These are phyloP conservation scores for Mucor sp. DNA, from an alignment of 371 early-diverging fungal species.

Conservation along the genomic window DNA sequence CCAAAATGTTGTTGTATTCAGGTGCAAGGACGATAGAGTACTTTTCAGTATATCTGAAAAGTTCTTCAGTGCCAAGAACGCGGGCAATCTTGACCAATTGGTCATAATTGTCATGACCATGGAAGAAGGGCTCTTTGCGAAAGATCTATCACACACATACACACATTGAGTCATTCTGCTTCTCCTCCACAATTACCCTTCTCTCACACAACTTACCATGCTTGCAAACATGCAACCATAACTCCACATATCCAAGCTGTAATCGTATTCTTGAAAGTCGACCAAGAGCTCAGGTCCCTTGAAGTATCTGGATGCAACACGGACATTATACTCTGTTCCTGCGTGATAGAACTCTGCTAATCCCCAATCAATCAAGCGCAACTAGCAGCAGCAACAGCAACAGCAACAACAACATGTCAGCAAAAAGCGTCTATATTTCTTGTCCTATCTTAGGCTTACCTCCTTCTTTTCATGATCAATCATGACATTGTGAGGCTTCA, in stretches of 20 bases:
- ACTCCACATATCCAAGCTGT: slow-evolving; percentile 99
- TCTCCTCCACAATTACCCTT: background rate
- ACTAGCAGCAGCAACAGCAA: slow-evolving; percentile 38
- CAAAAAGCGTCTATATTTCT: too few relatives aligned
- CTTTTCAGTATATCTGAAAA: slow-evolving; percentile 91
- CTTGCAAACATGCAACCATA: slow-evolving; percentile 99
- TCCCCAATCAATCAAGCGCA: slow-evolving; percentile 99
- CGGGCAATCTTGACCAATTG: slow-evolving; percentile 98
- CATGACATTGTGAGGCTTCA: slow-evolving; percentile 99
- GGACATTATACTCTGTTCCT: slow-evolving; percentile 96
- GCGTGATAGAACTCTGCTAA: slow-evolving; percentile 99
- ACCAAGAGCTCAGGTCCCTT: slow-evolving; percentile 99
- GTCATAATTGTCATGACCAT: slow-evolving; percentile 98
- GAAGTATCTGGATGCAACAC: slow-evolving; percentile 98
- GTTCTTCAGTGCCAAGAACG: slow-evolving; percentile 93
- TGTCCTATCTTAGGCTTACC: slow-evolving; percentile 49
- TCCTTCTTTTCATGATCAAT: slow-evolving; percentile 95
- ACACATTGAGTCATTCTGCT: background rate
- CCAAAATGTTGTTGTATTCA: slow-evolving; percentile 85
- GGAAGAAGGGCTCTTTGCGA: slow-evolving; percentile 99
- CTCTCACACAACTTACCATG: slow-evolving; percentile 54
- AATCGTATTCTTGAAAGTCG: slow-evolving; percentile 97
- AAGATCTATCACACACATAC: slow-evolving; percentile 71
- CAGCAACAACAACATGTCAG: background rate
- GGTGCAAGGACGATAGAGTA: slow-evolving; percentile 90